Conservation (phyloP, 345 rosid species). For the Eutrema japonicum region DNA sequence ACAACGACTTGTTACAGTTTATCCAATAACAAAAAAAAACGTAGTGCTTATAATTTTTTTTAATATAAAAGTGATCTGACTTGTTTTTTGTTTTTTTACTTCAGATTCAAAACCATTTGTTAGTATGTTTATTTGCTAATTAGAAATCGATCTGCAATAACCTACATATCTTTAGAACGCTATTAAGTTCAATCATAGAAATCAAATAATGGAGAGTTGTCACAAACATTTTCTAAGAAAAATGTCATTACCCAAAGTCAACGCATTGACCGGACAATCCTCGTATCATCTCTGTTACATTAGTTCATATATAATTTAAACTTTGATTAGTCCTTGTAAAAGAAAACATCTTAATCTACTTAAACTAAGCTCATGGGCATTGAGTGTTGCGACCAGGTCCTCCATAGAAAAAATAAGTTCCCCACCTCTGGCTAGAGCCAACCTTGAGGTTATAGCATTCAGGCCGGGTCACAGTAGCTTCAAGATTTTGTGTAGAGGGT, state of each 20-base stretch:
- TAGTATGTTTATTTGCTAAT: background rate
- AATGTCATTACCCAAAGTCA: background rate
- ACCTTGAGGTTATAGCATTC: slow-evolving; percentile 27
- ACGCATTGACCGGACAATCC: background rate
- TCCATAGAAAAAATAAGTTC: slow-evolving; percentile 62
- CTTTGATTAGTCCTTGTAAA: background rate
- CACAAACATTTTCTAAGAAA: background rate
- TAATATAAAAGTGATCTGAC: background rate
- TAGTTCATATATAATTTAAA: background rate
- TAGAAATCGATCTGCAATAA: background rate
- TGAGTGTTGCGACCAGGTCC: slow-evolving; percentile 60
- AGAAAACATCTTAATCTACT: background rate
- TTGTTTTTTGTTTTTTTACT: background rate
- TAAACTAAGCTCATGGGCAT: background rate
- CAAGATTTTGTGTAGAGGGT: slow-evolving; percentile 45
- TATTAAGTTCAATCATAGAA: background rate
- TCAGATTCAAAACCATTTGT: slow-evolving; percentile 5
- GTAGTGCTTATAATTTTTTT: background rate
- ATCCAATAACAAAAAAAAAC: slow-evolving; percentile 8
- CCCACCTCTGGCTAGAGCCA: slow-evolving; percentile 49
- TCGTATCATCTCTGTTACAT: background rate
- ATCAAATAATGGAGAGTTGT: background rate
- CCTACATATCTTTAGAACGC: background rate
- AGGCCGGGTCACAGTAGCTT: slow-evolving; percentile 24
- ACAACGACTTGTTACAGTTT: slow-evolving; percentile 24